Conservation (phyloP, 2,329 filamentous ascomycete genomes). For the Furcasterigmium sp. region DNA sequence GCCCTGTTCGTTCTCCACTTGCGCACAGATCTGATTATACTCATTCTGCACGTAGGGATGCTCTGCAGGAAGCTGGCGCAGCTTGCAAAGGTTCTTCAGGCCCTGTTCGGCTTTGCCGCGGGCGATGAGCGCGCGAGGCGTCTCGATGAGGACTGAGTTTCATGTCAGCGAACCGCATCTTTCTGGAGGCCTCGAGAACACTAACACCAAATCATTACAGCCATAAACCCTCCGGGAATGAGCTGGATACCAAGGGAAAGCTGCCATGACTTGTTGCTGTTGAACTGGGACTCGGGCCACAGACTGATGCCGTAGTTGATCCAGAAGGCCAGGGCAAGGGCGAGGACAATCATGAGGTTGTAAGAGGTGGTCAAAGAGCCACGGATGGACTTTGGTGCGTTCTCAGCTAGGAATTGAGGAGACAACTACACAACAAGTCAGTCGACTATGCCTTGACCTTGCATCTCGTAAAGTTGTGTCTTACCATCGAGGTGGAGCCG, state of each 20-base stretch:
- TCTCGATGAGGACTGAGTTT: conserved; percentile 11
- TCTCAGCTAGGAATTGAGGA: conserved; percentile 34
- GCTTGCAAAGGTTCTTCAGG: conserved; percentile 27
- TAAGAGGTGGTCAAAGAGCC: conserved; percentile 33
- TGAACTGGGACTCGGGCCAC: conserved; percentile 20
- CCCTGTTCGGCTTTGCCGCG: conserved; percentile 27
- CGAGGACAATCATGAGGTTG: conserved; percentile 31
- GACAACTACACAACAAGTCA: too few relatives aligned
- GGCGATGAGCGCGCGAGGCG: conserved; percentile 22
- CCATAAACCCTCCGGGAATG: conserved; percentile 29
- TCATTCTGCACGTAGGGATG: conserved; percentile 12
- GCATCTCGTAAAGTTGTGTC: too few relatives aligned
- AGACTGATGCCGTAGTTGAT: conserved; percentile 20
- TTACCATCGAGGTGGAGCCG: conserved; percentile 25
- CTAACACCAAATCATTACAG: conserved; percentile 24
- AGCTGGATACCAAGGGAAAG: conserved; percentile 29
- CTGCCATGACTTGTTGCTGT: conserved; percentile 26
- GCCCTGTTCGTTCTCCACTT: conserved; percentile 9
- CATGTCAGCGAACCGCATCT: not conserved
- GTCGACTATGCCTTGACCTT: too few relatives aligned
- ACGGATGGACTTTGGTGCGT: conserved; percentile 31
- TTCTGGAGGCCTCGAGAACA: not conserved
- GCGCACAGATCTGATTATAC: conserved; percentile 10
- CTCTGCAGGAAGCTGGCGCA: conserved; percentile 21
- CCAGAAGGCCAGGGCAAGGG: conserved; percentile 27